Evolutionary conservation across 768 basidiomycete species (phyloP).

Genomic region (Trametes cubensis): DNA sequence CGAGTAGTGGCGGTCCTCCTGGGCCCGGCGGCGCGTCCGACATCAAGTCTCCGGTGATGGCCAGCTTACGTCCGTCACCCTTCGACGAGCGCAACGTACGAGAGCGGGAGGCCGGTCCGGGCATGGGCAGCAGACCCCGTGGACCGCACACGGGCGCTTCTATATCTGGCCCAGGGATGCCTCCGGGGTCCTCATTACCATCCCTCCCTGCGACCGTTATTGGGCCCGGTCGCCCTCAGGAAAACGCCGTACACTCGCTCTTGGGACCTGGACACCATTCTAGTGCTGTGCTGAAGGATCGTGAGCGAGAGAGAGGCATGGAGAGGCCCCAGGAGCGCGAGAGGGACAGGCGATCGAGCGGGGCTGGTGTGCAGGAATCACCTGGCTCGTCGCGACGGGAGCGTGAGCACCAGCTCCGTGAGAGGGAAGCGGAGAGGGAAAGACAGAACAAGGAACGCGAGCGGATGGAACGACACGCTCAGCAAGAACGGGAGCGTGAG

Average conservation of each 20-base stretch:
- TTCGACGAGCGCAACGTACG: slow-evolving; percentile 26
- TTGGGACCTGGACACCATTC: slow-evolving; percentile 24
- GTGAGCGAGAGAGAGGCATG: slow-evolving; percentile 27
- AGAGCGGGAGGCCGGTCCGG: slow-evolving; percentile 25
- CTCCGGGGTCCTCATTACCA: slow-evolving; percentile 22
- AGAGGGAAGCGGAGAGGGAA: slow-evolving; percentile 36
- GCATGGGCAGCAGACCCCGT: slow-evolving; percentile 13
- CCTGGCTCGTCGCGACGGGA: slow-evolving; percentile 25
- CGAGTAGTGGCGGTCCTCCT: slow-evolving; percentile 20
- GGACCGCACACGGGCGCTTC: slow-evolving; percentile 5
- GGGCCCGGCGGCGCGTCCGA: slow-evolving; percentile 21
- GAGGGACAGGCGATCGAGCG: slow-evolving; percentile 25
- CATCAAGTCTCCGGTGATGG: slow-evolving; percentile 36
- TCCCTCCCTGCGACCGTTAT: slow-evolving; percentile 15
- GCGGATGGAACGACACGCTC: slow-evolving; percentile 19
- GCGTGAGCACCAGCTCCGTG: slow-evolving; percentile 19
- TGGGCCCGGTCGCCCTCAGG: slow-evolving; percentile 16
- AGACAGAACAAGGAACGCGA: slow-evolving; percentile 22
- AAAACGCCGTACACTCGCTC: slow-evolving; percentile 17
- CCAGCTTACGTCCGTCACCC: slow-evolving; percentile 30
- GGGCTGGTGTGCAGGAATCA: slow-evolving; percentile 23
- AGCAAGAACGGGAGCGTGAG: slow-evolving; percentile 25
- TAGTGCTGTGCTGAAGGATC: slow-evolving; percentile 10
- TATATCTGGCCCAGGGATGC: slow-evolving; percentile 10
- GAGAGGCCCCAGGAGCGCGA: slow-evolving; percentile 30